These are phyloP conservation scores for Echinosophora koreensis DNA, from an alignment of 306 rosid genomes.

Conservation along the genomic window DNA sequence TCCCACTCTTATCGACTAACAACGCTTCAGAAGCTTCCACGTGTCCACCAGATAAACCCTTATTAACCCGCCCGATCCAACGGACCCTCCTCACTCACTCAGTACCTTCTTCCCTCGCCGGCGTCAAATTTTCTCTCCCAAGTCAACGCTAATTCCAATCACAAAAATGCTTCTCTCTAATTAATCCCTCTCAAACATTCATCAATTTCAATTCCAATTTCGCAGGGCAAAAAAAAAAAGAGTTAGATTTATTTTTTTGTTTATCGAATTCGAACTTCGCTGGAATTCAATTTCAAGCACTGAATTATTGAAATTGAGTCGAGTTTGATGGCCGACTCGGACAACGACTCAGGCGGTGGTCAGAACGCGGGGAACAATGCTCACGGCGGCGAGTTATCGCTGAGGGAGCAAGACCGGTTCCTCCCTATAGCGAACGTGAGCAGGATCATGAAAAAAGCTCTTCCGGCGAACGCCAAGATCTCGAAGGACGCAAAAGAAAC, in stretches of 20 bases:
- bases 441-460: conserved; percentile 89
- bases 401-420: conserved; percentile 83
- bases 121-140: no score
- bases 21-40: conserved; percentile 59
- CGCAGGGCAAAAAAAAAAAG: no score
- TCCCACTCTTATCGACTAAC: conserved; percentile 67
- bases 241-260: no score
- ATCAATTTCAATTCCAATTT: no score
- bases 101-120: neutral
- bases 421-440: conserved; percentile 90
- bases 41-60: conserved; percentile 51
- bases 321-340: conserved; percentile 85
- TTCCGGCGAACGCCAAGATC: conserved; percentile 93
- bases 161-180: no score
- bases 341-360: conserved; percentile 82
- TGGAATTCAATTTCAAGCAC: conserved; percentile 6
- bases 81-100: conserved; percentile 49
- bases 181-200: neutral
- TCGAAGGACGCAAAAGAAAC: conserved; percentile 94
- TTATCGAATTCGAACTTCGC: neutral
- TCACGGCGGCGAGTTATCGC: conserved; percentile 64
- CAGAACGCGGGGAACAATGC: conserved; percentile 42
- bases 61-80: conserved; percentile 62
- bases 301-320: no score
- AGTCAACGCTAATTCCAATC: no score